These are phyloP conservation scores for Ophiostoma tasmaniense DNA, from an alignment of 2,329 filamentous ascomycete species.

Conservation along the genomic window DNA sequence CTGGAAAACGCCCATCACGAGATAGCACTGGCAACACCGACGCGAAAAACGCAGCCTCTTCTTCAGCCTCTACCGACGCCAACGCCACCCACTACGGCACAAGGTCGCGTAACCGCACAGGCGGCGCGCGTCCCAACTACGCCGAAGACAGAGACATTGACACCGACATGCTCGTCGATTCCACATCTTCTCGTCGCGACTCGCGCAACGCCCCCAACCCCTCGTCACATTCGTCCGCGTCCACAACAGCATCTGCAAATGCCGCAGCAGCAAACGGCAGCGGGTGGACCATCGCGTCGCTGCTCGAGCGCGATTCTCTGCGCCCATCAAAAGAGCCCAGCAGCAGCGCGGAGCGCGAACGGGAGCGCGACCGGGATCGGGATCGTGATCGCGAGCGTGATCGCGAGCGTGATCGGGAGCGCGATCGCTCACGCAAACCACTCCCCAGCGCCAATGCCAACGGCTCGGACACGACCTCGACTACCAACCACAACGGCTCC, in stretches of 20 bases:
- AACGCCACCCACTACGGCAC: conserved; percentile 74
- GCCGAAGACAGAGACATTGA: conserved; percentile 90
- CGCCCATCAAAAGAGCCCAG: conserved; percentile 15
- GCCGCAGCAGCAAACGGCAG: not conserved
- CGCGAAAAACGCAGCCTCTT: conserved; percentile 2
- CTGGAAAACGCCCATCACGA: conserved; percentile 38
- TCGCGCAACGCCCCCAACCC: conserved; percentile 16
- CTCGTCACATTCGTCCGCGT: conserved; percentile 20
- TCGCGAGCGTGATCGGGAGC: conserved; percentile 5
- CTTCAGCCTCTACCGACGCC: conserved; percentile 23
- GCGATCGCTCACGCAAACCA: conserved; percentile 17
- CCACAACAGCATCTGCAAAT: not conserved
- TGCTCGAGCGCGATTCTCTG: conserved; percentile 15
- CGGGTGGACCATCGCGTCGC: conserved; percentile 9
- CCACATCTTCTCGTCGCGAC: conserved; percentile 37
- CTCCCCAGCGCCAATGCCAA: conserved; percentile 22
- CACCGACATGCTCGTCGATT: conserved; percentile 56
- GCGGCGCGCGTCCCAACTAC: conserved; percentile 79
- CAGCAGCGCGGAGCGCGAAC: conserved; percentile 6
- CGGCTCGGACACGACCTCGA: conserved; percentile 18
- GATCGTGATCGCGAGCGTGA: too few species aligned
- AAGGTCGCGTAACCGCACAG: conserved; percentile 80
- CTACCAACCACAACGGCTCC: conserved; percentile 20
- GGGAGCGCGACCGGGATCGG: too few species aligned
- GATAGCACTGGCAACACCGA: conserved; percentile 27